Percentiles rank a stretch among this genome's conserved stretches.
These are phyloP conservation scores for Plasmopara viticola DNA, from an alignment of 352 stramenopile species.

Conservation along the genomic window DNA sequence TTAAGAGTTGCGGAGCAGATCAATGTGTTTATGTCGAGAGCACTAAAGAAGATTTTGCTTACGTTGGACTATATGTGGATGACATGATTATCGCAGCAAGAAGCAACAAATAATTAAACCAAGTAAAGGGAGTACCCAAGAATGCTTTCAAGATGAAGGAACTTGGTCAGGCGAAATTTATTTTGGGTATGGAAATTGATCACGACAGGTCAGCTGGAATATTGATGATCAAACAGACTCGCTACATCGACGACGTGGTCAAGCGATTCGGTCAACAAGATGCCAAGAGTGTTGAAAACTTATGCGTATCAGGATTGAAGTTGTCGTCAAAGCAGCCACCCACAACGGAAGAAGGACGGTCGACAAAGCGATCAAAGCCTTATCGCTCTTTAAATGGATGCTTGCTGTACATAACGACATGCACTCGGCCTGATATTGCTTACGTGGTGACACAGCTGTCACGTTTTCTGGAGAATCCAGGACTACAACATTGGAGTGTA, in stretches of 20 bases:
- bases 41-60: too few relatives aligned
- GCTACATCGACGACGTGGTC: neutral
- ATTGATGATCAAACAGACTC: neutral
- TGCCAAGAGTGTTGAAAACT: neutral
- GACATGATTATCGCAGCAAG: neutral
- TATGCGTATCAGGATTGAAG: neutral
- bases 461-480: too few relatives aligned
- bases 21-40: neutral
- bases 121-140: neutral
- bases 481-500: too few relatives aligned
- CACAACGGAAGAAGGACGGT: neutral
- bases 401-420: neutral
- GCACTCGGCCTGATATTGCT: too few relatives aligned
- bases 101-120: neutral
- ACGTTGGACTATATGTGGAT: too few relatives aligned
- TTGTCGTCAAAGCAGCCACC: neutral
- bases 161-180: too few relatives aligned
- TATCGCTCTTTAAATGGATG: neutral
- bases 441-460: too few relatives aligned
- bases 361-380: neutral
- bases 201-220: neutral
- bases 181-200: too few relatives aligned
- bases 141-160: constrained; percentile 1
- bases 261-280: neutral
- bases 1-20: too few relatives aligned